A percentile compares a stretch with the other conserved stretches of the same genome.
Evolutionary conservation across 2,329 filamentous ascomycete genomes (phyloP).

Genomic region (Cladosporium sp.): DNA sequence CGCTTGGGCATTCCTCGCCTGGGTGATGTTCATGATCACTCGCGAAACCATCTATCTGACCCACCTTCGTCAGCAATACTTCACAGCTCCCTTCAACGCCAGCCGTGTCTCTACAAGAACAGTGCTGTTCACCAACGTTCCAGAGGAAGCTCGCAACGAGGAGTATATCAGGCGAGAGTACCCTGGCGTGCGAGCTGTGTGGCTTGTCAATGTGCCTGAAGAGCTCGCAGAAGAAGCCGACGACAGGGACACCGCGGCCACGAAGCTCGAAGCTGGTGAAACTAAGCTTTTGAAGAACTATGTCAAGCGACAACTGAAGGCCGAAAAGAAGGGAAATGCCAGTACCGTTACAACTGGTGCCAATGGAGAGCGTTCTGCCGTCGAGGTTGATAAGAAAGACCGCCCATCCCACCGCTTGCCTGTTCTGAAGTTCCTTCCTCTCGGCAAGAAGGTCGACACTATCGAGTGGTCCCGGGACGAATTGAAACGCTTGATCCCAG

Average conservation of each 20-base stretch:
- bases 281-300: constrained; percentile 37
- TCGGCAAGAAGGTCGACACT: constrained; percentile 82
- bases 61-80: constrained; percentile 45
- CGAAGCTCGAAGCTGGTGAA: constrained; percentile 43
- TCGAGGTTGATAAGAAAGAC: constrained; percentile 53
- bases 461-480: constrained; percentile 81
- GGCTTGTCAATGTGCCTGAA: constrained; percentile 43
- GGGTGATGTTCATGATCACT: constrained; percentile 43
- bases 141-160: constrained; percentile 37
- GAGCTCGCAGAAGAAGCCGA: constrained; percentile 41
- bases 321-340: constrained; percentile 30
- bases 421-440: constrained; percentile 51
- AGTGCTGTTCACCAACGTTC: constrained; percentile 44
- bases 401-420: constrained; percentile 66
- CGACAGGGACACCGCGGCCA: constrained; percentile 39
- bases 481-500: constrained; percentile 67
- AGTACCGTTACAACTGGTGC: neutral
- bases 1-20: constrained; percentile 38
- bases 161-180: constrained; percentile 35
- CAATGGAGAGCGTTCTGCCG: constrained; percentile 13
- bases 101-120: constrained; percentile 43
- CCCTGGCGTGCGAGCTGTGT: constrained; percentile 38
- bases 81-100: constrained; percentile 39
- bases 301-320: constrained; percentile 24
- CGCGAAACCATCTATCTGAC: constrained; percentile 43